Conservation (phyloP, 768 basidiomycete species). For the Sarcomyxa edulis region DNA sequence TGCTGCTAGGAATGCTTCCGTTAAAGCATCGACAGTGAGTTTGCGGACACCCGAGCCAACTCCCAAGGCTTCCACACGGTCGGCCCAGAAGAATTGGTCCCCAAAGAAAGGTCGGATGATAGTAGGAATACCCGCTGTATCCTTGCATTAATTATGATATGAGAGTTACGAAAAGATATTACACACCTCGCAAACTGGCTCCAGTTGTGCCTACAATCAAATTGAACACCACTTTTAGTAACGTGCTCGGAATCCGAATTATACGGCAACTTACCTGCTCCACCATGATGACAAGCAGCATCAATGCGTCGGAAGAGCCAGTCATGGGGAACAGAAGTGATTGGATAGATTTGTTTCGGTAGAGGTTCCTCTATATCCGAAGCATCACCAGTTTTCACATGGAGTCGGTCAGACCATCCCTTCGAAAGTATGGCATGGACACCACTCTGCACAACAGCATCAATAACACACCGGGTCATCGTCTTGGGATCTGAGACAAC, state of each 20-base stretch:
- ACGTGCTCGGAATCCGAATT: too few species aligned
- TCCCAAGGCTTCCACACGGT: constrained; percentile 94
- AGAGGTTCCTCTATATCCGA: constrained; percentile 64
- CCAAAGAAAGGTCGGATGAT: constrained; percentile 98
- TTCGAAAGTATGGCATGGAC: constrained; percentile 94
- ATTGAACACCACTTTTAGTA: too few species aligned
- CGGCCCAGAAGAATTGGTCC: constrained; percentile 97
- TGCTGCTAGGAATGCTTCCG: constrained; percentile 73
- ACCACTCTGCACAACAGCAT: constrained; percentile 81
- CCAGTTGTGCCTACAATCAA: too few species aligned
- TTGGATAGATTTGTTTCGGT: constrained; percentile 76
- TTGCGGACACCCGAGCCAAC: constrained; percentile 87
- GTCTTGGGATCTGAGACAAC: constrained; percentile 91
- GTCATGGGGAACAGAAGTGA: constrained; percentile 88
- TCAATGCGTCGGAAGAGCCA: constrained; percentile 94
- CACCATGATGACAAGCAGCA: constrained; percentile 98
- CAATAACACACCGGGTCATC: constrained; percentile 89
- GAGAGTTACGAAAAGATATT: neutral
- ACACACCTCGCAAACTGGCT: constrained; percentile 82
- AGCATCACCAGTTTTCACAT: constrained; percentile 55
- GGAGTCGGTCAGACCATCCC: constrained; percentile 93
- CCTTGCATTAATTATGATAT: neutral
- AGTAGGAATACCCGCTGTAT: constrained; percentile 83
- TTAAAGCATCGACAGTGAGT: constrained; percentile 71
- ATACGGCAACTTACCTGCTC: too few species aligned